Base-by-base conservation (phyloP, 2,329 filamentous ascomycete species). In the Sarocladiaceae sp. region DNA sequence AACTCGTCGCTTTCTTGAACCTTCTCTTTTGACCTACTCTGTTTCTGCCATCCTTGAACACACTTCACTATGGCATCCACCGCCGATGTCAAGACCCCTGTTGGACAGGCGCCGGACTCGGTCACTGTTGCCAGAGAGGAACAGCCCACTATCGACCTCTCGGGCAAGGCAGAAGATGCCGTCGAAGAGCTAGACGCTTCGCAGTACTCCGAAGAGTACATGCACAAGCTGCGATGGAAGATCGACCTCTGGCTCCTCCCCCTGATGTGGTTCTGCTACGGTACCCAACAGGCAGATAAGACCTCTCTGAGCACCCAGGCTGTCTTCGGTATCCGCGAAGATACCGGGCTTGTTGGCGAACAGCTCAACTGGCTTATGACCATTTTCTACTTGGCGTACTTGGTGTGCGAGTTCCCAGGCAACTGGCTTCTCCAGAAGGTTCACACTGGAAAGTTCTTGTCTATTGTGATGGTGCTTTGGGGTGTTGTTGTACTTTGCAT, bases 381-480 rank as follows among this genome's bases (percentile, higher is more conserved):
- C 10, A 55, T 60, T 20, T 66, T 66, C 42, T 66, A 66, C 29
- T 54, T 65, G 3, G 54, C 64, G 3, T 64, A 62, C 53, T 37
- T 64, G 49, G 55, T 63, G 4, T 62, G 56, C 52, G 64, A 66
- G 56, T 57, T 55, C 2, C 63, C 62, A 0, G 57, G 54, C 3
- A 66, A 64, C 44, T 66, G 58, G 53, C 52, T 66, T 1, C 59
- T 67, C 55, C 64, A 71, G 61, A 64, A 66, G 28, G 66, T 62
- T 56, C 61, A 67, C 10, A 63, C 64, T 0, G 67, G 68, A 25
- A 63, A 61, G 36, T 62, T 67, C 15, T 52, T 71, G 13, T 65
- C 64, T 7, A 59, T 63, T 4, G 65, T 66, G 36, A 70, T 72
- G 66, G 50, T 64, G 0, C 37, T 59, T 0, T 65, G 62, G 62